Conservation (phyloP, 2,329 filamentous ascomycete species). For the Lecanicillium sp. region DNA sequence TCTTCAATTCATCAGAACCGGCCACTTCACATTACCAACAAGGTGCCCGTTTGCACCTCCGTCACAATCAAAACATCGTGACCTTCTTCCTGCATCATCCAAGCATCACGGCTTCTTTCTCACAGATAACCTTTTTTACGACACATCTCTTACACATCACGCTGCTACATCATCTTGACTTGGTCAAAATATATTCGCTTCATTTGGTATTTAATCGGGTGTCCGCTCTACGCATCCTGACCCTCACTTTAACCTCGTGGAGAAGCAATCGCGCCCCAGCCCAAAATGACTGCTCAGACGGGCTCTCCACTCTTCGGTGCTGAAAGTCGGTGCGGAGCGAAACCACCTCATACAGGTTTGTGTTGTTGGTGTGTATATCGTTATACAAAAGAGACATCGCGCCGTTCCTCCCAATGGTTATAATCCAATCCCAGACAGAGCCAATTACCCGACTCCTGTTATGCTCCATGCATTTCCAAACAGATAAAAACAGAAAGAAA, state of each 20-base stretch:
- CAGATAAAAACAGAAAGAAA: slow-evolving; percentile 17
- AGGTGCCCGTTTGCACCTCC: slow-evolving; percentile 1
- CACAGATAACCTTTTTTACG: neutral
- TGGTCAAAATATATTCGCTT: slow-evolving; percentile 21
- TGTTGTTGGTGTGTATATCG: slow-evolving; percentile 35
- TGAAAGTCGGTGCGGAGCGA: slow-evolving; percentile 58
- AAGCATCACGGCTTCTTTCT: neutral
- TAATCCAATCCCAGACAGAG: slow-evolving; percentile 29
- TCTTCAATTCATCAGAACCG: neutral
- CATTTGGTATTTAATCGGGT: slow-evolving; percentile 36
- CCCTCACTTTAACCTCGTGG: slow-evolving; percentile 69
- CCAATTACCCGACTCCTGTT: slow-evolving; percentile 14
- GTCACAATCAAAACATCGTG: neutral
- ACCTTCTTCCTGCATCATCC: neutral
- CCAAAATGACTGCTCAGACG: slow-evolving; percentile 21
- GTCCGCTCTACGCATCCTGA: slow-evolving; percentile 59
- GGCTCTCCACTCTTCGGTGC: slow-evolving; percentile 62
- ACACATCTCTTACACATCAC: neutral
- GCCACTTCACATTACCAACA: neutral
- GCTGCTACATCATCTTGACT: slow-evolving; percentile 10
- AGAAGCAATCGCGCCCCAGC: slow-evolving; percentile 35
- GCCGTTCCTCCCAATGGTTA: slow-evolving; percentile 24
- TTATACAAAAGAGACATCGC: slow-evolving; percentile 46
- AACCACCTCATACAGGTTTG: slow-evolving; percentile 45
- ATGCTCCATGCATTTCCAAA: slow-evolving; percentile 21